Base-by-base conservation (phyloP, 2,329 filamentous ascomycete genomes). In the Conoideocrella luteorostrata region DNA sequence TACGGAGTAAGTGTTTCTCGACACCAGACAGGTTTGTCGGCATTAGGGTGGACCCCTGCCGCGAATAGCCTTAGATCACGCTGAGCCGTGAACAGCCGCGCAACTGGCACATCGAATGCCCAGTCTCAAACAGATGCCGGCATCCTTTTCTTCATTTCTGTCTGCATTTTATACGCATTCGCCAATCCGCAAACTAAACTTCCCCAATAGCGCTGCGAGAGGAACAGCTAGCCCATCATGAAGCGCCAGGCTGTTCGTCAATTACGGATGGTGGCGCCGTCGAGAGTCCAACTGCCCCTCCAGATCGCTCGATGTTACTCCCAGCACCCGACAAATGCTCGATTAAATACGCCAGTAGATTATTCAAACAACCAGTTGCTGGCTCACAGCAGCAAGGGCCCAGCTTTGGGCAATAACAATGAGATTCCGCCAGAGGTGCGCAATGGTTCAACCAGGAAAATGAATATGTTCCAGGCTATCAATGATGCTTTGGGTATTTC, bases 391-490 rank as follows among this genome's bases (percentile, higher is more conserved):
- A 75, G 89, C 2, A 82, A 86, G 52, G 70, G 46, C 3, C 36
- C 80, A 1, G 80, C 88, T 7, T 75, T 52, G 20, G 49, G 94
- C 15, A 67, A 73, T 38, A 84, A 84, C 57, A 71, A 78, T 4
- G 88, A 95, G 57, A 78, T 97, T 4, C 74, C 87, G 0, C 60
- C 71, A 24, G 72, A 82, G 17, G 72, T 80, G 23, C 78, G 76
- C 51, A 80, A 80, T 60, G 80, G 82, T 36, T 75, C 82, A 1
- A 91, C 88, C 3, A 88, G 88, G 61, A 85, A 87, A 52, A 85
- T 94, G 75, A 97, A 97, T 66, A 77, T 96, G 29, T 96, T 93
- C 69, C 88, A 95, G 62, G 84, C 93, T 40, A 82, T 98, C 70
- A 97, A 97, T 62, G 82, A 91, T 52, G 90, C 91, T 10, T 74